phyloP scores from a whole-genome alignment of 306 rosid species.

The Hippophae tibetana region DNA sequence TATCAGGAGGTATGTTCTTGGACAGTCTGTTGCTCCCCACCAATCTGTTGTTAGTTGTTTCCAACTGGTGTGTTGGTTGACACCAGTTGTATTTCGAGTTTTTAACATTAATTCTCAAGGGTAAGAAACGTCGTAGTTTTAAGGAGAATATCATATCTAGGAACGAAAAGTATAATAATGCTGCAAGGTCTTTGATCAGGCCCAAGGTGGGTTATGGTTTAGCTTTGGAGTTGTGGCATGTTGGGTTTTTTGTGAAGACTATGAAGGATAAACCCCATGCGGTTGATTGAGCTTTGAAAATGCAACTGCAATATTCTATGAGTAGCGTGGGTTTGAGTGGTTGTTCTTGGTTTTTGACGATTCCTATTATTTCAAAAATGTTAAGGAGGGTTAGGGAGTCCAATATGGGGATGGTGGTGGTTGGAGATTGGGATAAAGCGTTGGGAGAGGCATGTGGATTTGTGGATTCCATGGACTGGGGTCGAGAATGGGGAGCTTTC shows the following conservation, averaged over 20 bases:
- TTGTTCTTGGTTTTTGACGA: constrained; percentile 75
- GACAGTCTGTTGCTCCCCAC: no score
- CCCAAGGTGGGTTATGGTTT: constrained; percentile 75
- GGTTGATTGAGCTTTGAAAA: constrained; percentile 81
- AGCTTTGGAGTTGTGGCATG: constrained; percentile 66
- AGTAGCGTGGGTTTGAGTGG: constrained; percentile 67
- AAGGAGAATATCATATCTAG: constrained; percentile 46
- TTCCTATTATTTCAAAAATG: constrained; percentile 74
- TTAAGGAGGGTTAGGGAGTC: constrained; percentile 61
- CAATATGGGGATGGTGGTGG: constrained; percentile 68
- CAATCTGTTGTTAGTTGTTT: no score
- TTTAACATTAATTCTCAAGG: no score
- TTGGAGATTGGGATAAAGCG: constrained; percentile 68
- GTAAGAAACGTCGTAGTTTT: constrained; percentile 55
- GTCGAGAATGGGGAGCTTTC: constrained; percentile 72
- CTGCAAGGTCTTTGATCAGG: constrained; percentile 42
- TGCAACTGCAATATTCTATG: constrained; percentile 80
- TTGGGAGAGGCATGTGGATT: constrained; percentile 66
- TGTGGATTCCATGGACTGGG: constrained; percentile 78
- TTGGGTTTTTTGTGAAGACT: constrained; percentile 75
- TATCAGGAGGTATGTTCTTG: no score
- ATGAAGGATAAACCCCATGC: constrained; percentile 83
- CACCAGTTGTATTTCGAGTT: no score
- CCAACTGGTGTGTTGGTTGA: no score
- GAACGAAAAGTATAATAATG: constrained; percentile 47